Evolutionary conservation across 2,329 filamentous ascomycete genomes (phyloP), one percentile per base, ranked within the genome.

Genomic region (Fusarium sp.): DNA sequence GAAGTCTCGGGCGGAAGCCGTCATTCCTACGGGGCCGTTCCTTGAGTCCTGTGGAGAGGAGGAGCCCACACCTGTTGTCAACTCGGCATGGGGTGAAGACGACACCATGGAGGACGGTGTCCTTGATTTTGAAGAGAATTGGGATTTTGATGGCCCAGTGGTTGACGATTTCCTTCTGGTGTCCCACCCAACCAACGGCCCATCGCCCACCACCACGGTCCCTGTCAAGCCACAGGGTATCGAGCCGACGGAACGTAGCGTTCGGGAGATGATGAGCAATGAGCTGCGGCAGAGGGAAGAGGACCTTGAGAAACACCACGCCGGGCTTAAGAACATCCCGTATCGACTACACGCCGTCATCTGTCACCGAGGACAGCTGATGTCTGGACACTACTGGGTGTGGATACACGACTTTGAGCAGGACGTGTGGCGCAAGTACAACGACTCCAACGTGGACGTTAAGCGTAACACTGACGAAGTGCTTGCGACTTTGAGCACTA

Each of bases 331-430:
- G 44, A 82, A 88, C 25, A 83, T 92, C 50, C 87, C 90, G 10
- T 99, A 98, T 78, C 89, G 89, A 13, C 86, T 99, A 4, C 94
- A 97, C 72, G 93, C 95, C 0, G 91, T 97, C 31, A 97, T 99
- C 75, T 95, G 97, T 74, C 96, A 99, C 77, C 90, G 91, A 18
- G 92, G 92, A 31, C 83, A 84, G 72, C 85, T 90, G 40, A 86
- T 84, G 46, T 90, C 90, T 49, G 96, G 96, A 0, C 96, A 99
- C 79, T 99, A 98, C 81, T 97, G 93, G 90, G 93, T 97, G 46
- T 97, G 94, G 86, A 96, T 99, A 69, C 92, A 90, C 75, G 96
- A 98, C 81, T 97, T 97, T 78, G 87, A 90, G 69, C 87, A 88
- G 50, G 86, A 88, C 42, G 83, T 94, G 18, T 99, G 96, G 94